Base-by-base conservation (phyloP, 805 yeast genomes). In the Deakozyma indianensis region DNA sequence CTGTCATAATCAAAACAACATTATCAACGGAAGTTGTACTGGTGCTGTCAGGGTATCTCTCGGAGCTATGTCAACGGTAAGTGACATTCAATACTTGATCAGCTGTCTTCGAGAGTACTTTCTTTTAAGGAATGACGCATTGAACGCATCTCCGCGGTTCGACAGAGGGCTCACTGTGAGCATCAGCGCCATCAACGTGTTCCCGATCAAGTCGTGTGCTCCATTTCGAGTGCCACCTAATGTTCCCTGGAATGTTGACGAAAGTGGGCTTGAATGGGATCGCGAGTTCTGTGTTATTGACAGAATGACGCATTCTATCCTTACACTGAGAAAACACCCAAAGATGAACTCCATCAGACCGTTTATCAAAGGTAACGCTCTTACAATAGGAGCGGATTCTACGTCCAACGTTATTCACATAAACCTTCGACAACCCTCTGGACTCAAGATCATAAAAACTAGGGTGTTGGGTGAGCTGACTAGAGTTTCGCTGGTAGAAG, bases 131-230 rank as follows among this genome's bases (percentile, higher is more conserved):
- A 21, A 18, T 2, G 25, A 4, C 18, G 24, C 28, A 2, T 16
- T 3, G 25, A 25, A 2, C 11, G 28, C n/a, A 18, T 15, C n/a
- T 32, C 42, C 25, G 25, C 23, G 3, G 7, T 21, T 14, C 16
- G 28, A 16, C 22, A 42, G 40, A 3, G 41, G 15, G 24, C 45
- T 22, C 20, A 35, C 32, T 3, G 44, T 43, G 3, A 23, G 23
- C 15, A 48, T 68, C 15, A 46, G 51, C 22, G 47, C 52, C 15
- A 23, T 68, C 22, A 47, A 51, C 20, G 56, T 67, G 1, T 70
- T 62, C 51, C 74, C 74, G 1, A 64, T 70, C 42, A 70, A 70
- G 46, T 68, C 73, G 4, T 70, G 74, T 48, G 60, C 55, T 2
- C 70, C 64, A 1, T 58, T 52, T 41, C 41, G 45, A 15, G 52